These are phyloP conservation scores for Microsporum ferrugineum DNA, from an alignment of 2,329 filamentous ascomycete species.

Conservation along the genomic window DNA sequence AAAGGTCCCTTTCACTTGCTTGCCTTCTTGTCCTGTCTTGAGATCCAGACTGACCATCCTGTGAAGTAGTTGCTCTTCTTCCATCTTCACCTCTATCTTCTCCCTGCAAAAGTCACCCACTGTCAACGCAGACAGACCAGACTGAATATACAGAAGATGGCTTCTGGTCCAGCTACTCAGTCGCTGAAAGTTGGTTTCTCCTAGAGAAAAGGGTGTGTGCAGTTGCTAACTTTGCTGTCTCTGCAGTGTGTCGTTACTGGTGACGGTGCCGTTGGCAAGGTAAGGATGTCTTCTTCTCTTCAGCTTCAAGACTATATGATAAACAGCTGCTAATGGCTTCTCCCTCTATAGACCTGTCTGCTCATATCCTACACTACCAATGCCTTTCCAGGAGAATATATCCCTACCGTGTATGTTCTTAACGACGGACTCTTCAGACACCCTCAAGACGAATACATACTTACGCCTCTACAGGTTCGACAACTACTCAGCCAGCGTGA, in stretches of 20 bases:
- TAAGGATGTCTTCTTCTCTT: conserved; percentile 34
- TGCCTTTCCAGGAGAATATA: conserved; percentile 99
- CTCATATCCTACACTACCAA: conserved; percentile 99
- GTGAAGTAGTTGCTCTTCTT: too few species aligned
- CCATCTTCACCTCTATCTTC: background rate
- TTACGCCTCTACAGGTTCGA: conserved; percentile 62
- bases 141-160: conserved; percentile 38
- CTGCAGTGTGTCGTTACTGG: conserved; percentile 90
- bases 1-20: background rate
- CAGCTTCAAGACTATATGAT: conserved; percentile 6
- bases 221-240: conserved; percentile 12
- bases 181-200: conserved; percentile 64
- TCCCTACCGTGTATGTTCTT: conserved; percentile 64
- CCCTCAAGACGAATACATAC: conserved; percentile 5
- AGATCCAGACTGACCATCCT: background rate
- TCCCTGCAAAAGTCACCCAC: background rate
- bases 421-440: background rate
- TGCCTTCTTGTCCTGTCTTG: background rate
- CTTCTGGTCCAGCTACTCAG: conserved; percentile 75
- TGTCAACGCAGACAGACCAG: conserved; percentile 10
- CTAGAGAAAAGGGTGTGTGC: conserved; percentile 5
- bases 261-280: conserved; percentile 98
- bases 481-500: conserved; percentile 97
- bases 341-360: conserved; percentile 67
- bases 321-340: conserved; percentile 12